These are phyloP conservation scores for Penicillium oxalicum DNA, from an alignment of 2,329 filamentous ascomycete species.

Conservation along the genomic window DNA sequence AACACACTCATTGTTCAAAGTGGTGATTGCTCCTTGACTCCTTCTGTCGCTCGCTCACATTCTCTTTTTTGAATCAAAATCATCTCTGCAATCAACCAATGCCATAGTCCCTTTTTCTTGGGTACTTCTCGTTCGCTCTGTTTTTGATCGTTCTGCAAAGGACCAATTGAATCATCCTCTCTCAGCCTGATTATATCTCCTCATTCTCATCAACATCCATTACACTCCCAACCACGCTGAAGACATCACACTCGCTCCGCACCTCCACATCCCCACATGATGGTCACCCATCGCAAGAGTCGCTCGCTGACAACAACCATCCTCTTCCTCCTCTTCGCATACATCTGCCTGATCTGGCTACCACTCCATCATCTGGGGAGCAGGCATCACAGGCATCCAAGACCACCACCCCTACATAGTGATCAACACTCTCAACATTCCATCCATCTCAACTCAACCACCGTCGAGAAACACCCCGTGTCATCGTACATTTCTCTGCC, in stretches of 20 bases:
- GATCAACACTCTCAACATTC: slow-evolving; percentile 6
- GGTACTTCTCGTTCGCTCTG: not conserved
- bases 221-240: too few species aligned
- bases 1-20: not conserved
- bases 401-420: slow-evolving; percentile 11
- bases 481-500: slow-evolving; percentile 66
- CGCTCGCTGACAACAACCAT: slow-evolving; percentile 14
- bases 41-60: not conserved
- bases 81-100: not conserved
- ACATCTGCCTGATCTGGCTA: slow-evolving; percentile 18
- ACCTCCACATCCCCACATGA: slow-evolving; percentile 7
- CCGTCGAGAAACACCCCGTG: slow-evolving; percentile 70
- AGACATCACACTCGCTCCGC: too few species aligned
- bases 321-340: slow-evolving; percentile 13
- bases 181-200: not conserved
- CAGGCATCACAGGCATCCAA: slow-evolving; percentile 11
- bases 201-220: not conserved
- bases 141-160: too few species aligned
- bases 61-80: not conserved
- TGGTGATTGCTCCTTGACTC: not conserved
- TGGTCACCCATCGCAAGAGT: slow-evolving; percentile 20
- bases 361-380: slow-evolving; percentile 6
- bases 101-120: not conserved
- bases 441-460: slow-evolving; percentile 61
- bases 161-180: slow-evolving; percentile 5